A percentile compares a stretch with the other conserved stretches of the same genome.
phyloP scores from a whole-genome alignment of 2,329 filamentous ascomycete species.

The Lecanicillium sp. region DNA sequence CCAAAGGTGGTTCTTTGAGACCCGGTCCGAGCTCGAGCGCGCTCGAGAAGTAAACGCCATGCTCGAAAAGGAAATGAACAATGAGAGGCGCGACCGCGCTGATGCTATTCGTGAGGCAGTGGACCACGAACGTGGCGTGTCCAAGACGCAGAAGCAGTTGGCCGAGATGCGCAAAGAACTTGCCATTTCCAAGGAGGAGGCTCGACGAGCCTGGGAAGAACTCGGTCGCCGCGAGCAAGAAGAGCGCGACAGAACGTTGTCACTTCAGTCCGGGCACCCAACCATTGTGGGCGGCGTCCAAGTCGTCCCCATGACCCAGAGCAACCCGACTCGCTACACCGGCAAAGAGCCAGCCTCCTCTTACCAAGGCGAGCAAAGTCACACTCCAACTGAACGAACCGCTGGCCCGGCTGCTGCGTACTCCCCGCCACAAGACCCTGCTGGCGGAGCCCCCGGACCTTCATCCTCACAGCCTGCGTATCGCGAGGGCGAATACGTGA shows the following conservation, averaged over 20 bases:
- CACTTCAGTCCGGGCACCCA: slow-evolving; percentile 79
- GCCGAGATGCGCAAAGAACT: slow-evolving; percentile 88
- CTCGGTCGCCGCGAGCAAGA: slow-evolving; percentile 87
- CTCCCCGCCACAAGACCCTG: slow-evolving; percentile 1
- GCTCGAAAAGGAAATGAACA: slow-evolving; percentile 66
- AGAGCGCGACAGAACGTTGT: slow-evolving; percentile 77
- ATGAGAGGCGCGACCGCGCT: slow-evolving; percentile 62
- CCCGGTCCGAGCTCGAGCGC: slow-evolving; percentile 77
- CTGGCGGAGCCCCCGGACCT: slow-evolving; percentile 7
- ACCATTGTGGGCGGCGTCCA: slow-evolving; percentile 90
- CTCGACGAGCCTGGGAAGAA: slow-evolving; percentile 93
- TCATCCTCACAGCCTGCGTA: slow-evolving; percentile 4
- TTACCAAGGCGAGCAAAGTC: slow-evolving; percentile 18
- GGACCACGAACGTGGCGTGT: slow-evolving; percentile 61
- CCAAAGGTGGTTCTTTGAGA: slow-evolving; percentile 98
- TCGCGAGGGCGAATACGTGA: slow-evolving; percentile 58
- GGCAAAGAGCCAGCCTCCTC: slow-evolving; percentile 30
- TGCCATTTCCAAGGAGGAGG: slow-evolving; percentile 92
- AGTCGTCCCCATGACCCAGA: slow-evolving; percentile 85
- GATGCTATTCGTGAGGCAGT: slow-evolving; percentile 61
- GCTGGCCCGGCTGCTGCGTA: background rate
- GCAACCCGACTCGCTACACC: slow-evolving; percentile 48
- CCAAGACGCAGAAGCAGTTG: slow-evolving; percentile 72
- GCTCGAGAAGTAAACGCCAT: slow-evolving; percentile 75
- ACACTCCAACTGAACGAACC: slow-evolving; percentile 4